These are phyloP conservation scores for Fusarium verticillioides DNA, from an alignment of 2,329 filamentous ascomycete genomes.

Conservation along the genomic window DNA sequence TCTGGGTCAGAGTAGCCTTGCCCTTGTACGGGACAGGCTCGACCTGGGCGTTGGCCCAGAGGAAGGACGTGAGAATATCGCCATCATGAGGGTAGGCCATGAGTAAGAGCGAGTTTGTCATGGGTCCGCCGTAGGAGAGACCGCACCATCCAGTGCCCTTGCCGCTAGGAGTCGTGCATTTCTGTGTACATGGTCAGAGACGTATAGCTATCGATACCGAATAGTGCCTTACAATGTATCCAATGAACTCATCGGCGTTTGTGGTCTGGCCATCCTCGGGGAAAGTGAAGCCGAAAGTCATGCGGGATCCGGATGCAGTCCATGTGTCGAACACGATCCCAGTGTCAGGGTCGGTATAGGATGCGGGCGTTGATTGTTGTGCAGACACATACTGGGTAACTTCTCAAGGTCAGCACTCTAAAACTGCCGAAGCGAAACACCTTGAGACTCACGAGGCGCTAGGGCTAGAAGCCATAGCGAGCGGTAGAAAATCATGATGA, in stretches of 20 bases:
- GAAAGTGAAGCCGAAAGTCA: slow-evolving; percentile 12
- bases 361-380: not conserved
- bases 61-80: not conserved
- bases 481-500: not conserved
- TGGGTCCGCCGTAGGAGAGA: slow-evolving; percentile 13
- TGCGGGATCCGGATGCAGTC: not conserved
- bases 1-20: slow-evolving; percentile 4
- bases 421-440: not conserved
- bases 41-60: slow-evolving; percentile 11
- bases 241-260: slow-evolving; percentile 11
- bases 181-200: not conserved
- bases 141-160: slow-evolving; percentile 12
- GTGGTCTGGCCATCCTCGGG: not conserved
- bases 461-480: slow-evolving; percentile 4
- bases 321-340: slow-evolving; percentile 14
- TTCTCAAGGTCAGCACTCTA: not conserved
- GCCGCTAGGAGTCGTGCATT: not conserved
- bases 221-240: slow-evolving; percentile 1
- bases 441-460: not conserved
- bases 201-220: not conserved
- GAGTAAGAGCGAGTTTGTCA: slow-evolving; percentile 11
- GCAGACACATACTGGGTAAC: slow-evolving; percentile 6
- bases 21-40: slow-evolving; percentile 8
- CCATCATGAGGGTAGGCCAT: slow-evolving; percentile 15
- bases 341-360: not conserved